Evolutionary conservation across 192 early-diverging fungal species (phyloP), one percentile per base, ranked within the genome.

Genomic region (Coemansia sp.): DNA sequence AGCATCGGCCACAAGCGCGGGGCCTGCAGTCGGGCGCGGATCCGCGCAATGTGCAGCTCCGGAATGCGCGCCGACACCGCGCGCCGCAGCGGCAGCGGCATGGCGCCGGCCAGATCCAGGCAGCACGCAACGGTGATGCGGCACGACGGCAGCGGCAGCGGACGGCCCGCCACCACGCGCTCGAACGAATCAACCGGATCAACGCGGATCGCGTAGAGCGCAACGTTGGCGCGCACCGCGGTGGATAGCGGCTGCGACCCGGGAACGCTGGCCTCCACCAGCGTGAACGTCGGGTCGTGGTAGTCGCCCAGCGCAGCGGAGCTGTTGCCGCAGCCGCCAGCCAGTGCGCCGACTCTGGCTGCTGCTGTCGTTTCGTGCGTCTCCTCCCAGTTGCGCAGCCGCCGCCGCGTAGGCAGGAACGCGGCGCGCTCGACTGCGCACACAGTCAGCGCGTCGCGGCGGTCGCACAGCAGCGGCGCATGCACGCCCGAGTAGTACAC

Each of bases 191-290:
- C 80, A n/a, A 83, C 69, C 11, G 80, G 80, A 48, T 77, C 75
- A n/a, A 77, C 50, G 41, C 64, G 75, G 19, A 83, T 60, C 3
- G 64, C 80, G 5, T 69, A 72, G 23, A 83, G 54, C 32, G 75
- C 47, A 21, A 83, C 53, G 8, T 60, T 42, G 9, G 75, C 75
- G 6, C 80, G 68, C 15, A 54, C 54, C 4, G 58, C 71, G 8
- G 80, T 65, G 18, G 64, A 53, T 39, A 72, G 59, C 9, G 80
- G 80, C 75, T 77, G 80, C 56, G 80, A 68, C 16, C 60, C 68
- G n/a, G 80, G 80, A 38, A 83, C 69, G 63, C 80, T 83, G 52
- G 80, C 71, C 68, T 83, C 80, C 1, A 83, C 72, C 18, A 72
- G 42, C 11, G 80, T 83, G 16, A 72, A 56, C 1, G 67, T 64